A percentile compares a stretch with the other conserved stretches of the same genome.
Evolutionary conservation across 306 rosid genomes (phyloP).

Genomic region (Astragalus membranaceus): DNA sequence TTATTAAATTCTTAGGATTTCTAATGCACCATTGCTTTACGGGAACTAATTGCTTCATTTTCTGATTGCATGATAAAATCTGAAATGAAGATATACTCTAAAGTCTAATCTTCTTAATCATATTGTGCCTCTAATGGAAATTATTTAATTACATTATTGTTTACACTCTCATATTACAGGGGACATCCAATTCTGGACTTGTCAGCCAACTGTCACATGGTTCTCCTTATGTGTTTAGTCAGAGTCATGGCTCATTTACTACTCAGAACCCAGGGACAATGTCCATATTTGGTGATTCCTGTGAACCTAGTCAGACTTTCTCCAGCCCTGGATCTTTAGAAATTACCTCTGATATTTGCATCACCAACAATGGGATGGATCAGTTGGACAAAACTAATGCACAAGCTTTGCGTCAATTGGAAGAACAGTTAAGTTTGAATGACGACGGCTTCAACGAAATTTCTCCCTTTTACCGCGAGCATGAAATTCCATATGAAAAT

Average conservation of each 20-base stretch:
- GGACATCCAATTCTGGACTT: constrained; percentile 42
- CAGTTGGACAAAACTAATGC: constrained; percentile 27
- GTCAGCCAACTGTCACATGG: constrained; percentile 33
- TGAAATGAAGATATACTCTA: neutral
- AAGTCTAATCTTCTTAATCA: neutral
- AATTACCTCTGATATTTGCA: constrained; percentile 47
- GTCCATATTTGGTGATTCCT: constrained; percentile 34
- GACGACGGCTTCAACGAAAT: constrained; percentile 41
- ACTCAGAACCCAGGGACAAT: constrained; percentile 39
- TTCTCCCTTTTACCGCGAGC: constrained; percentile 17
- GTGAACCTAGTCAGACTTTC: constrained; percentile 52
- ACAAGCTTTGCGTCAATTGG: constrained; percentile 56
- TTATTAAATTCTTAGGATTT: neutral
- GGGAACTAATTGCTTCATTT: neutral
- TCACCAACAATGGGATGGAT: constrained; percentile 28
- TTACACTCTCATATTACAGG: constrained; percentile 46
- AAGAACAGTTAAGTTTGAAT: constrained; percentile 71
- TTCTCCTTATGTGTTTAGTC: constrained; percentile 38
- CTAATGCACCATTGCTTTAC: neutral
- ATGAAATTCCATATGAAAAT: constrained; percentile 22
- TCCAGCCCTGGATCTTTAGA: constrained; percentile 65
- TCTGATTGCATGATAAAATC: neutral
- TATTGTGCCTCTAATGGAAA: neutral
- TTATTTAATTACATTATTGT: neutral
- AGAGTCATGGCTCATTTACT: constrained; percentile 32